Evolutionary conservation across 169 alveolate genomes (phyloP).

Genomic region (Perkinsus olseni): DNA sequence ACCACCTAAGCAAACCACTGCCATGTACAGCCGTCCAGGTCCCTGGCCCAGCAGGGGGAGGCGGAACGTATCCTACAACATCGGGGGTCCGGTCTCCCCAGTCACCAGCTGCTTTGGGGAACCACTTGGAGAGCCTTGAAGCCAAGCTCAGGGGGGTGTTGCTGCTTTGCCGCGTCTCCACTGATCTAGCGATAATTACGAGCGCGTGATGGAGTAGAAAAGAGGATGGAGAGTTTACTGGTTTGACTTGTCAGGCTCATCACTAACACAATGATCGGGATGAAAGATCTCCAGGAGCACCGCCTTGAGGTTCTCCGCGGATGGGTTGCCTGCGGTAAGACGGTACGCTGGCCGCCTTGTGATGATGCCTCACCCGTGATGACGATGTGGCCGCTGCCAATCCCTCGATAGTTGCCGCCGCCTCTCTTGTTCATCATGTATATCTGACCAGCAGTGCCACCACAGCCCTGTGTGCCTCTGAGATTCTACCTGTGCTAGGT

Average conservation of each 20-base stretch:
- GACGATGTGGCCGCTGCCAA: background rate
- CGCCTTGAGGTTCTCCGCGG: background rate
- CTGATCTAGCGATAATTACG: too few species aligned
- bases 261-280: background rate
- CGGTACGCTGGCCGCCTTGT: background rate
- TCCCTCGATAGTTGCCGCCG: background rate
- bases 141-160: too few species aligned
- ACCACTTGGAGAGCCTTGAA: too few species aligned
- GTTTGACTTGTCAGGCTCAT: background rate
- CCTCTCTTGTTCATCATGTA: background rate
- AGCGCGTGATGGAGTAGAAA: too few species aligned
- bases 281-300: background rate
- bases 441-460: background rate
- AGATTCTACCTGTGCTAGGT: background rate
- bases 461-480: background rate
- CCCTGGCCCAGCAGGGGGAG: too few species aligned
- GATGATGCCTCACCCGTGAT: background rate
- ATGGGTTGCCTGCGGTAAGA: background rate
- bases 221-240: background rate
- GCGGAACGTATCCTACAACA: too few species aligned
- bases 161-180: too few species aligned
- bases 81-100: too few species aligned
- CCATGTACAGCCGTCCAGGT: too few species aligned
- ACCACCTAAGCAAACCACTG: too few species aligned
- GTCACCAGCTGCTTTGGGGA: too few species aligned